Evolutionary conservation across 2,329 filamentous ascomycete species (phyloP).

Genomic region (Hypocrella siamensis): DNA sequence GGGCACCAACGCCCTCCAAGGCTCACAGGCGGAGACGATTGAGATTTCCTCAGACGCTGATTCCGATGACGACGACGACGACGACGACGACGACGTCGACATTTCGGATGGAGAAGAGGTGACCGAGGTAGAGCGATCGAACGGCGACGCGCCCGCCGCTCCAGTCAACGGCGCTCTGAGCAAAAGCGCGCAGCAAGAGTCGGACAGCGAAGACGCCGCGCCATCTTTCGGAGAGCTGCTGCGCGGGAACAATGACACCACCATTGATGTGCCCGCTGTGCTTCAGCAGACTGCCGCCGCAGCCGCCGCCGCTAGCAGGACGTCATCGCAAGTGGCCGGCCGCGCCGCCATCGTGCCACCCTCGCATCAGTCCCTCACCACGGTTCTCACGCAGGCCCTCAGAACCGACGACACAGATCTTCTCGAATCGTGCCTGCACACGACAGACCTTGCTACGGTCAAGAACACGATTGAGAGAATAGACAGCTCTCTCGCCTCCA

Average conservation of each 20-base stretch:
- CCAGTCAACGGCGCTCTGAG: conserved; percentile 12
- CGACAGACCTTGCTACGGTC: conserved; percentile 60
- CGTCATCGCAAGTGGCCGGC: conserved; percentile 20
- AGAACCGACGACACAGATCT: conserved; percentile 81
- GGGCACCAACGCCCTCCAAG: conserved; percentile 21
- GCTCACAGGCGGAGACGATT: conserved; percentile 27
- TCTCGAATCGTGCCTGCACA: conserved; percentile 82
- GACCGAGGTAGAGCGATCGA: conserved; percentile 7
- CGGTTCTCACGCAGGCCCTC: conserved; percentile 84
- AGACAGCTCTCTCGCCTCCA: conserved; percentile 67
- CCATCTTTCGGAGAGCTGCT: conserved; percentile 83
- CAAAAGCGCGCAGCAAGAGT: conserved; percentile 11
- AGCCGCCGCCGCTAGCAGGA: conserved; percentile 5
- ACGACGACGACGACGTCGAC: conserved; percentile 32
- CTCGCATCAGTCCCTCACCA: conserved; percentile 68
- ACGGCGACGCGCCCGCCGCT: conserved; percentile 4
- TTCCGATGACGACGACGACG: conserved; percentile 26
- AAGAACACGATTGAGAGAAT: conserved; percentile 81
- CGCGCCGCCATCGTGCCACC: conserved; percentile 41
- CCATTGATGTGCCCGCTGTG: conserved; percentile 59
- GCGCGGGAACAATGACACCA: conserved; percentile 51
- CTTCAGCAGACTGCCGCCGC: conserved; percentile 26
- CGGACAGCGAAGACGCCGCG: conserved; percentile 30
- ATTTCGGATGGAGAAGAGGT: conserved; percentile 15
- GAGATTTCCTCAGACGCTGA: conserved; percentile 42